Evolutionary conservation across 2,329 filamentous ascomycete genomes (phyloP).

Genomic region (Leptographium procerum): DNA sequence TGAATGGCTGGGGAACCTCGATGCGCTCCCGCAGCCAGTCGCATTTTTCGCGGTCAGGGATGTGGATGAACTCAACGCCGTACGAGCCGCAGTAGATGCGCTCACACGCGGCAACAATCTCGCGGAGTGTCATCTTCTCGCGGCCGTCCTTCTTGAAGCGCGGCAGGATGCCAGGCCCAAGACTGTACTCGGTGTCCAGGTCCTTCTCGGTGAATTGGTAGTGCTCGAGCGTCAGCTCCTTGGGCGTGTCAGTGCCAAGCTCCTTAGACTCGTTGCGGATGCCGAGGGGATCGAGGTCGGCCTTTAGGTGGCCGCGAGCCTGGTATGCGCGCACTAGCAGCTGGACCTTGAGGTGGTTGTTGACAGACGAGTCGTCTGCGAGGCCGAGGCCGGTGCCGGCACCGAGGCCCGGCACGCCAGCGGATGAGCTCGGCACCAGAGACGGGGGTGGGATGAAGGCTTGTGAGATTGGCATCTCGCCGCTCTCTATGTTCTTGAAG

Average conservation of each 20-base stretch:
- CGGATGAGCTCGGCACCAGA: constrained; percentile 71
- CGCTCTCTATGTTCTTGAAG: constrained; percentile 98
- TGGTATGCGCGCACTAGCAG: constrained; percentile 95
- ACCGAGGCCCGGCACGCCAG: constrained; percentile 62
- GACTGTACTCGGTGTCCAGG: constrained; percentile 78
- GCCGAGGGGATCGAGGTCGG: constrained; percentile 88
- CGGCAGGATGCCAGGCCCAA: constrained; percentile 90
- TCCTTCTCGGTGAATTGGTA: constrained; percentile 95
- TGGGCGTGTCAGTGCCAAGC: constrained; percentile 46
- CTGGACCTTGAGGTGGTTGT: constrained; percentile 96
- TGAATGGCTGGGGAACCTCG: constrained; percentile 89
- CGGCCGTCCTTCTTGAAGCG: constrained; percentile 80
- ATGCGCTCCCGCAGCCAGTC: constrained; percentile 95
- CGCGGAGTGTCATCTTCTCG: constrained; percentile 92
- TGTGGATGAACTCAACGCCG: constrained; percentile 97
- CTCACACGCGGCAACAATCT: constrained; percentile 89
- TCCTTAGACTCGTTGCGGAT: constrained; percentile 73
- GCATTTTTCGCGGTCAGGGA: constrained; percentile 92
- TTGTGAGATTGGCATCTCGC: constrained; percentile 94
- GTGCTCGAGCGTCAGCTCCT: constrained; percentile 84
- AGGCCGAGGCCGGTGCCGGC: constrained; percentile 50
- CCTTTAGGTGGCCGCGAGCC: constrained; percentile 95
- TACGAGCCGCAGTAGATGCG: constrained; percentile 96
- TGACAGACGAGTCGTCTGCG: constrained; percentile 67
- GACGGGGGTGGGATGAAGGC: constrained; percentile 94